Evolutionary conservation across 2,329 filamentous ascomycete species (phyloP), one percentile per base, ranked within the genome.

Genomic region (Diaporthe longicolla): DNA sequence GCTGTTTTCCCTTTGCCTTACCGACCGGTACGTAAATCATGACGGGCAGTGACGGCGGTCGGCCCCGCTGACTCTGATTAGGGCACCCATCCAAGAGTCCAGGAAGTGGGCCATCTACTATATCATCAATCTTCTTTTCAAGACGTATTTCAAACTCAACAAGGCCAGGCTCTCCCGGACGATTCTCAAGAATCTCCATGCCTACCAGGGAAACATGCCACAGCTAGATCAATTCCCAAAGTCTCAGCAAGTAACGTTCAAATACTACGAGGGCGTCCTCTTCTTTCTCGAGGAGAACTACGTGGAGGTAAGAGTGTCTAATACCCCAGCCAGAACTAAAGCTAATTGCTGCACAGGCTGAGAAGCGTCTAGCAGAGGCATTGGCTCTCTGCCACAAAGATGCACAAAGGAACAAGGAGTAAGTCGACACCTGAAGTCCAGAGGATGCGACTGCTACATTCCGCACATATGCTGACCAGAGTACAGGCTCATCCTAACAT

Each of bases 31-130:
- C 79, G 88, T 82, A 43, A 63, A 55, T 19, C 11, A 13, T 9
- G 19, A 10, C 29, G 26, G 45, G 21, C 37, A 24, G 45, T 4
- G 17, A 29, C 21, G 37, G 10, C 8, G n/a, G 24, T 40, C 48
- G n/a, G n/a, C 50, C 40, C 40, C 40, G n/a, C 61, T 69, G 40
- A 73, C 71, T 24, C 9, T 8, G 26, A 71, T 15, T 79, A 96
- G 94, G 83, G 93, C 94, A 75, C 92, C 93, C 19, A 86, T 98
- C 58, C 92, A 95, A 80, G 93, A 97, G 79, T 98, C 96, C 11
- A 92, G 97, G 71, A 99, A 98, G 89, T 99, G 97, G 97, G 97
- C 95, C 9, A 94, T 98, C 63, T 99, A 99, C 85, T 95, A 95
- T 82, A 93, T 96, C 77, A 95, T 95, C 80, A 98, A 98, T 81